Evolutionary conservation across 2,329 filamentous ascomycete species (phyloP).

Genomic region (Huntiella omanensis): DNA sequence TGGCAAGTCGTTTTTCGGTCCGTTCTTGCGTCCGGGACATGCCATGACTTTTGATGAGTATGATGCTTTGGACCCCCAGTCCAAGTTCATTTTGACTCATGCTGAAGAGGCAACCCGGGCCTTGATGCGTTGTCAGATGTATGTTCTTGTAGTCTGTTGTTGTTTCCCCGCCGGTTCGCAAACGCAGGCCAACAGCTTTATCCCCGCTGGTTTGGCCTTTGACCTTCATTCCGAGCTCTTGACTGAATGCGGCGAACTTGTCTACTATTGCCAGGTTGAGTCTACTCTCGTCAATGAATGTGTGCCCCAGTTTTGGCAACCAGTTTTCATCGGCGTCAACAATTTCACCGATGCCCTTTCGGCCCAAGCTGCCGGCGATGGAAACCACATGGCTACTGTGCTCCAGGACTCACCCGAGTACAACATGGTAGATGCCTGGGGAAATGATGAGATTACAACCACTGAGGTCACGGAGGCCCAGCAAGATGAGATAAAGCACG

Average conservation of each 20-base stretch:
- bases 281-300: slow-evolving; percentile 56
- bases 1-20: slow-evolving; percentile 49
- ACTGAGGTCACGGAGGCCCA: not conserved
- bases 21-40: slow-evolving; percentile 35
- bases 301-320: slow-evolving; percentile 51
- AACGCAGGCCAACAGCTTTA: slow-evolving; percentile 16
- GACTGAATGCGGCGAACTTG: slow-evolving; percentile 54
- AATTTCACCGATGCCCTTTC: slow-evolving; percentile 3
- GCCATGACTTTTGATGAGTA: slow-evolving; percentile 18
- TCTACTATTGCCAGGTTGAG: slow-evolving; percentile 69
- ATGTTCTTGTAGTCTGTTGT: slow-evolving; percentile 27
- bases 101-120: slow-evolving; percentile 68
- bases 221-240: slow-evolving; percentile 68
- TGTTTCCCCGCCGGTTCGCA: slow-evolving; percentile 6
- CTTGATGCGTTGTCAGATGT: slow-evolving; percentile 55
- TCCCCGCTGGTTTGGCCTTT: slow-evolving; percentile 62
- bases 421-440: slow-evolving; percentile 10
- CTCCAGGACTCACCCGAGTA: slow-evolving; percentile 7
- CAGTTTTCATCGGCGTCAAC: slow-evolving; percentile 14
- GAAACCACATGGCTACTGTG: not conserved
- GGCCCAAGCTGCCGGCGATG: slow-evolving; percentile 3
- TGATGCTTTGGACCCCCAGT: slow-evolving; percentile 19
- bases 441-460: slow-evolving; percentile 14
- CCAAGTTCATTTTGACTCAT: slow-evolving; percentile 27
- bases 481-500: not conserved